Conservation (phyloP, 352 stramenopile genomes). For the Halophytophthora polymorphica region DNA sequence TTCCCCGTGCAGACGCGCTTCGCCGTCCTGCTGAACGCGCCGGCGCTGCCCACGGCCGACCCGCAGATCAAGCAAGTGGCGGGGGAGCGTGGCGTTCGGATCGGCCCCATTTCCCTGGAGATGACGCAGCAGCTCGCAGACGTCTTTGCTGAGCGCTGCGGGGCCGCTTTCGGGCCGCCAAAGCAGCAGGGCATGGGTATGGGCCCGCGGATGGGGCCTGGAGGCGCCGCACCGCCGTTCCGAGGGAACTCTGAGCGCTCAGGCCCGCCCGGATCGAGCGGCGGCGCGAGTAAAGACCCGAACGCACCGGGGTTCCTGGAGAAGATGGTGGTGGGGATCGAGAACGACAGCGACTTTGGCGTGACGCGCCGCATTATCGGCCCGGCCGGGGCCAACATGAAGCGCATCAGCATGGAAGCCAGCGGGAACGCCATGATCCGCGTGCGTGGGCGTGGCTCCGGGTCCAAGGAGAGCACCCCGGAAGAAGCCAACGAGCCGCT, state of each 20-base stretch:
- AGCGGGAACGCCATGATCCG: constrained; percentile 81
- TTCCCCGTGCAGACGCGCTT: constrained; percentile 80
- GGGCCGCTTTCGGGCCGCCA: constrained; percentile 37
- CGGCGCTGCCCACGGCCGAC: constrained; percentile 64
- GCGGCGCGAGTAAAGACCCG: constrained; percentile 21
- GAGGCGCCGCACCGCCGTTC: constrained; percentile 17
- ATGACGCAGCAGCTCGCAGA: constrained; percentile 70
- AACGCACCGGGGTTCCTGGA: constrained; percentile 47
- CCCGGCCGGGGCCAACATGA: constrained; percentile 77
- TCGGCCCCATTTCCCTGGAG: constrained; percentile 59
- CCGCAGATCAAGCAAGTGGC: constrained; percentile 69
- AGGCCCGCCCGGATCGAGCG: constrained; percentile 10
- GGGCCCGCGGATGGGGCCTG: constrained; percentile 16
- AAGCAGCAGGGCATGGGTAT: constrained; percentile 29
- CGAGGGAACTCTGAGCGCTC: constrained; percentile 11
- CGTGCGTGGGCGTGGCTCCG: constrained; percentile 77
- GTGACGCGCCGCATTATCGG: constrained; percentile 85
- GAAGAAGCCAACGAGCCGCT: constrained; percentile 79
- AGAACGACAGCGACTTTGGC: constrained; percentile 83
- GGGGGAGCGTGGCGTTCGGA: constrained; percentile 52
- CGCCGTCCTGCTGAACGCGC: constrained; percentile 61
- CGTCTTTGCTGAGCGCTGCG: constrained; percentile 69
- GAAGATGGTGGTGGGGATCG: constrained; percentile 82
- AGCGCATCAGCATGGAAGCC: constrained; percentile 82
- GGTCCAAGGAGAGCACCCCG: constrained; percentile 63